These are phyloP conservation scores for Protostelium mycophagum DNA, from an alignment of 78 protist species.

Conservation along the genomic window DNA sequence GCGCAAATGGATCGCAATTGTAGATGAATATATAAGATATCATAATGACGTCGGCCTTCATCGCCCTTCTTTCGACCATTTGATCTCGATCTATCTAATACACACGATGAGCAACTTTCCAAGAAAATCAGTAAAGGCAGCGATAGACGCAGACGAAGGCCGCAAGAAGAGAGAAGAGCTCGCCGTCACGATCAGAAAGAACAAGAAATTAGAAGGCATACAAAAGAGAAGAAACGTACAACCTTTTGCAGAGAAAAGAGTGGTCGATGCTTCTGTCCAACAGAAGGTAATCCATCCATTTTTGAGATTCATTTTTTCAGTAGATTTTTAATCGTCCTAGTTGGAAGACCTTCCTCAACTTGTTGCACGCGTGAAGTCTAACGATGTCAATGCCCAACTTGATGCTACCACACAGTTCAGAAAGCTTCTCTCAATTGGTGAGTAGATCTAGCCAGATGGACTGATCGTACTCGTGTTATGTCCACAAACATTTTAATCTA, in stretches of 20 bases:
- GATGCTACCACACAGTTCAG: conserved; percentile 66
- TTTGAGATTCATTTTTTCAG: not conserved
- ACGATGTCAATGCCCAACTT: conserved; percentile 23
- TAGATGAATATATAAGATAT: no score
- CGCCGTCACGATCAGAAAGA: conserved; percentile 72
- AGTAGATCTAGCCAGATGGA: not conserved
- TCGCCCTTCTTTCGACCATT: no score
- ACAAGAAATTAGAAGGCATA: conserved; percentile 67
- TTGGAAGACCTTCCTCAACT: conserved; percentile 6
- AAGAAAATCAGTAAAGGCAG: conserved; percentile 13
- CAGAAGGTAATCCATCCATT: not conserved
- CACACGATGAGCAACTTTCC: no score
- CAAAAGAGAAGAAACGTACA: conserved; percentile 57
- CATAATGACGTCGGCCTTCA: no score
- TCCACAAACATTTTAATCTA: not conserved
- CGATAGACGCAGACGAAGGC: conserved; percentile 48
- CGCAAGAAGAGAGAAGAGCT: conserved; percentile 73
- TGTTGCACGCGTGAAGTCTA: not conserved
- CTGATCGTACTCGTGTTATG: not conserved
- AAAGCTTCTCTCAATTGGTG: conserved; percentile 83
- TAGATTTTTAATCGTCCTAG: not conserved
- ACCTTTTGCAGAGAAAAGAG: not conserved
- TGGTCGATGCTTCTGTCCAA: not conserved
- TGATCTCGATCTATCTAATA: no score
- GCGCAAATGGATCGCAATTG: no score